Percentiles rank a stretch among this genome's conserved stretches.
These are phyloP conservation scores for Leavenworthia alabamica DNA, from an alignment of 345 rosid genomes.

Conservation along the genomic window DNA sequence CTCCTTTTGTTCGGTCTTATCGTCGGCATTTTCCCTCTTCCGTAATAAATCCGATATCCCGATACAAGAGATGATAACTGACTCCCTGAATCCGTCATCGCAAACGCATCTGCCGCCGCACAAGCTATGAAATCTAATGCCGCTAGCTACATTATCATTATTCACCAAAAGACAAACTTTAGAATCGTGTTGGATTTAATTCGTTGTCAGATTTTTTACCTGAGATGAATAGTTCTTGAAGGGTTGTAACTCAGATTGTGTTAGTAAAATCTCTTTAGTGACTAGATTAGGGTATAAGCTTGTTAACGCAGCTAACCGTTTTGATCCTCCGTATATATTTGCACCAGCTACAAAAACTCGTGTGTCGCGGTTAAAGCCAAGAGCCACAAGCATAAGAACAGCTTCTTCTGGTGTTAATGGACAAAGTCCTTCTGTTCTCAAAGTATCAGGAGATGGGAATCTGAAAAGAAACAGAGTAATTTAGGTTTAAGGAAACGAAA, in stretches of 20 bases:
- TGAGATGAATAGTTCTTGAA: slow-evolving; percentile 82
- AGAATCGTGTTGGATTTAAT: background rate
- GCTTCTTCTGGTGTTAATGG: slow-evolving; percentile 96
- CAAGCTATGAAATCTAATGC: slow-evolving; percentile 78
- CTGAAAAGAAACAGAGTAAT: slow-evolving; percentile 29
- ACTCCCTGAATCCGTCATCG: slow-evolving; percentile 97
- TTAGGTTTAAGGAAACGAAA: background rate
- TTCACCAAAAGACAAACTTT: background rate
- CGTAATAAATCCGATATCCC: slow-evolving; percentile 76
- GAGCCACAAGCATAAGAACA: slow-evolving; percentile 86
- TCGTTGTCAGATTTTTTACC: slow-evolving; percentile 40
- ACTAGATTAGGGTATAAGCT: slow-evolving; percentile 80
- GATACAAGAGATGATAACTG: slow-evolving; percentile 89
- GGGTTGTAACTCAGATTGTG: slow-evolving; percentile 64
- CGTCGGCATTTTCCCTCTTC: slow-evolving; percentile 89
- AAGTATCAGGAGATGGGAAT: slow-evolving; percentile 59
- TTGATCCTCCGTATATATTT: slow-evolving; percentile 66
- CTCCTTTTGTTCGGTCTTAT: slow-evolving; percentile 80
- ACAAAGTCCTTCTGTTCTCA: slow-evolving; percentile 83
- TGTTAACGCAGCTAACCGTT: slow-evolving; percentile 56
- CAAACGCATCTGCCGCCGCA: slow-evolving; percentile 79
- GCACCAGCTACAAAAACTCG: slow-evolving; percentile 83
- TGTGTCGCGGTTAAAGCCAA: slow-evolving; percentile 76
- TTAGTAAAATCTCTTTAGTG: slow-evolving; percentile 81
- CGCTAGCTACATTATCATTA: slow-evolving; percentile 28